These are phyloP conservation scores for Pezicula radicicola DNA, from an alignment of 2,329 filamentous ascomycete genomes.

Conservation along the genomic window DNA sequence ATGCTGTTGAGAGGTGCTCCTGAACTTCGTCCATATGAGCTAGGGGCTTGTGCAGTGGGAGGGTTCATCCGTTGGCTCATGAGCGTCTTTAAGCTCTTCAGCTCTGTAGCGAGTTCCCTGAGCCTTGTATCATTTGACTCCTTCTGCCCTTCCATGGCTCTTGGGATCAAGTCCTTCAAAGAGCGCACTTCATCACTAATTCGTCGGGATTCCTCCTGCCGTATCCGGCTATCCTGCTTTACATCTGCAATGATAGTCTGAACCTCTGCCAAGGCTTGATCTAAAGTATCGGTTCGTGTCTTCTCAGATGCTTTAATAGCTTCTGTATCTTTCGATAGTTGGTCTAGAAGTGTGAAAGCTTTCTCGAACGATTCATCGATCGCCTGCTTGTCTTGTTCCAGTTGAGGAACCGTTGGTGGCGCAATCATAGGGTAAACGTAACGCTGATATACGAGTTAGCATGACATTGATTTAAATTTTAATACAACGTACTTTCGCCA, in stretches of 20 bases:
- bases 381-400: conserved; percentile 89
- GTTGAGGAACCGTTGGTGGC: conserved; percentile 87
- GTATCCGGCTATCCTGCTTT: conserved; percentile 74
- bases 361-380: conserved; percentile 94
- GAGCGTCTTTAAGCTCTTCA: conserved; percentile 89
- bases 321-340: conserved; percentile 86
- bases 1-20: conserved; percentile 1
- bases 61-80: conserved; percentile 62
- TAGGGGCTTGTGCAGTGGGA: conserved; percentile 14
- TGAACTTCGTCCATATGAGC: conserved; percentile 24
- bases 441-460: conserved; percentile 48
- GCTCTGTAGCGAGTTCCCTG: conserved; percentile 80
- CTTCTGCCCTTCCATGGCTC: conserved; percentile 84
- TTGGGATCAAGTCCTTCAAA: conserved; percentile 82
- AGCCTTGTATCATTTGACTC: conserved; percentile 77
- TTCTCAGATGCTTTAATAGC: conserved; percentile 84
- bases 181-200: conserved; percentile 82
- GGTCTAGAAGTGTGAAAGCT: conserved; percentile 87
- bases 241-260: conserved; percentile 79
- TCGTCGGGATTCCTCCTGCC: conserved; percentile 84
- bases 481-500: conserved; percentile 67
- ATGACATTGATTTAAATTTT: background rate
- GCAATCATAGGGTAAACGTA: conserved; percentile 90
- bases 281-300: conserved; percentile 77
- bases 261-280: conserved; percentile 77